Percentiles rank a stretch among this genome's conserved stretches.
These are phyloP conservation scores for Zizania latifolia DNA, from an alignment of 176 grass and related monocot species.

Conservation along the genomic window DNA sequence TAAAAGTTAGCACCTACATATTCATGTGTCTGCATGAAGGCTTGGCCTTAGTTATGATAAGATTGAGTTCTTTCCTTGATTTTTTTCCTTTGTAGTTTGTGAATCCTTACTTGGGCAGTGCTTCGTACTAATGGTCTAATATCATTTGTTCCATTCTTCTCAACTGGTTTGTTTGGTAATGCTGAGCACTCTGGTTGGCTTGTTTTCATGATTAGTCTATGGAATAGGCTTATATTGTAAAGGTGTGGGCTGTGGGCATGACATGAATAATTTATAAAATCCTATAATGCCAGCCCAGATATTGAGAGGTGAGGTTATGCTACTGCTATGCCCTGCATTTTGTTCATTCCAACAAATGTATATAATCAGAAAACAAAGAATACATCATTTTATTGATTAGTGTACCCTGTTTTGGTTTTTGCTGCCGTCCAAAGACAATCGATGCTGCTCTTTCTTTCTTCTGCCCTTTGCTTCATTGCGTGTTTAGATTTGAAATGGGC, in stretches of 20 bases:
- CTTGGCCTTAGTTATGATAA: constrained; percentile 26
- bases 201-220: neutral
- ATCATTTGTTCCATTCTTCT: constrained; percentile 34
- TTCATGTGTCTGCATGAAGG: constrained; percentile 27
- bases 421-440: neutral
- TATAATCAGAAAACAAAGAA: neutral
- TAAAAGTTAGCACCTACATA: constrained; percentile 33
- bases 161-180: constrained; percentile 25
- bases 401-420: neutral
- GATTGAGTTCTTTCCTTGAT: constrained; percentile 24
- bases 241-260: too few relatives aligned
- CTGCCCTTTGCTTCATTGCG: neutral
- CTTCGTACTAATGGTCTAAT: constrained; percentile 19
- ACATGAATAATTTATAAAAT: neutral
- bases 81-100: constrained; percentile 44
- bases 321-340: neutral
- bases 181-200: neutral
- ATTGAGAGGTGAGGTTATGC: neutral
- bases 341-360: neutral
- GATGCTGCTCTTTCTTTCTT: neutral
- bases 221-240: neutral
- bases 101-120: constrained; percentile 39
- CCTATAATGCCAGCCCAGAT: neutral
- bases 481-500: neutral
- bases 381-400: neutral